Conservation (phyloP, 352 stramenopile species). For the Achlya hypogyna region DNA sequence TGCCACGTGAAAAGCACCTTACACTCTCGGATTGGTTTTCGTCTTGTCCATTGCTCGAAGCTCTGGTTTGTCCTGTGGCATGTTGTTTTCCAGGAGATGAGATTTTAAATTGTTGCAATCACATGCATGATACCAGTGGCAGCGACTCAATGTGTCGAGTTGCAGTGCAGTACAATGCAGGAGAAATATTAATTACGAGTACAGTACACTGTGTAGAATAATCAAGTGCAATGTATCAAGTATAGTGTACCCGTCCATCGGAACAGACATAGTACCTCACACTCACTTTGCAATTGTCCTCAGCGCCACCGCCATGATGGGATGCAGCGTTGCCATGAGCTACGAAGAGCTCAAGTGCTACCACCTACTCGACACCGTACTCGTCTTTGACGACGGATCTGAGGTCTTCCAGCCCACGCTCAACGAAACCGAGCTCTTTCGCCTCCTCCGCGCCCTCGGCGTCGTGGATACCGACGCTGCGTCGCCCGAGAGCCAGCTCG, state of each 20-base stretch:
- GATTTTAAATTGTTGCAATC: no score
- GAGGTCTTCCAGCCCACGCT: conserved; percentile 62
- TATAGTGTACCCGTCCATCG: no score
- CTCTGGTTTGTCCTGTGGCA: no score
- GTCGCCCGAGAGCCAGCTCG: not conserved
- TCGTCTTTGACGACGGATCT: conserved; percentile 52
- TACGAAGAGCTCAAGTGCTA: conserved; percentile 31
- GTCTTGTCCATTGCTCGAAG: no score
- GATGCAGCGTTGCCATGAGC: not conserved
- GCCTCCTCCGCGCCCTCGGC: conserved; percentile 43
- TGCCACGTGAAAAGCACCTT: no score
- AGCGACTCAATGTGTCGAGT: no score
- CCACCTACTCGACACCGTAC: conserved; percentile 41
- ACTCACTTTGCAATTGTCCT: not conserved
- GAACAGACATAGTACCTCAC: not conserved
- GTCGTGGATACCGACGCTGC: conserved; percentile 23
- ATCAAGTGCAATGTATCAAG: not conserved
- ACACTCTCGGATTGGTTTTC: no score
- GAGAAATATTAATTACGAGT: no score
- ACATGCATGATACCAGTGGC: no score
- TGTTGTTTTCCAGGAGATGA: no score
- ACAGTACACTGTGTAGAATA: not conserved
- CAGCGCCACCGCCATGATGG: not conserved
- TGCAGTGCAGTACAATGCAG: no score
- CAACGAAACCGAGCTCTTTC: conserved; percentile 56